Conservation (phyloP, 192 early-diverging fungal genomes). For the Backusella parvicylindrica region DNA sequence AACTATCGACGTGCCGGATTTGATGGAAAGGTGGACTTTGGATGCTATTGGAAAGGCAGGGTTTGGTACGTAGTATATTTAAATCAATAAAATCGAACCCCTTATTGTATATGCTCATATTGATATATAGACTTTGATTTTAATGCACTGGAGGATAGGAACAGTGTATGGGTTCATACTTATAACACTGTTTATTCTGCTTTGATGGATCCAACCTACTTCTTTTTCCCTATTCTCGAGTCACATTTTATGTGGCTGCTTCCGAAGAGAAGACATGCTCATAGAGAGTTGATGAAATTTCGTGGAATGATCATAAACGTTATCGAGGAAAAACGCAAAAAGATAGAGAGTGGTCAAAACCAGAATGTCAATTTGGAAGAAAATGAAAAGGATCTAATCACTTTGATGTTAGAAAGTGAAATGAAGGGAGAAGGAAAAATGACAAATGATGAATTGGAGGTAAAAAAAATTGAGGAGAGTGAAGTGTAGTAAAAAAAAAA, state of each 20-base stretch:
- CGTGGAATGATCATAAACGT: neutral
- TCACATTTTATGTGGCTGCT: neutral
- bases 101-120: neutral
- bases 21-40: neutral
- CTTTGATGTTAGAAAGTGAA: neutral
- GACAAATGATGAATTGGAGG: neutral
- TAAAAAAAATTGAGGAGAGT: conserved; percentile 22
- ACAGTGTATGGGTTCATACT: neutral
- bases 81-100: neutral
- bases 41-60: neutral
- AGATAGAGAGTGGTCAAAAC: neutral
- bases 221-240: neutral
- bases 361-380: neutral
- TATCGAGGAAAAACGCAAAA: neutral
- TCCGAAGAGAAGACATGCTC: neutral
- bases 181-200: neutral
- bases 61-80: neutral
- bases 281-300: neutral
- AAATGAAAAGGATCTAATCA: neutral
- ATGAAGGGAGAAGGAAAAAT: neutral
- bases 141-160: neutral
- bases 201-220: neutral
- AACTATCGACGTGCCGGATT: neutral
- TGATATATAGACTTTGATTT: conserved; percentile 6
- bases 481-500: neutral